Base-by-base conservation (phyloP, 1,284 basidiomycete species). In the Omphalotus olearius region DNA sequence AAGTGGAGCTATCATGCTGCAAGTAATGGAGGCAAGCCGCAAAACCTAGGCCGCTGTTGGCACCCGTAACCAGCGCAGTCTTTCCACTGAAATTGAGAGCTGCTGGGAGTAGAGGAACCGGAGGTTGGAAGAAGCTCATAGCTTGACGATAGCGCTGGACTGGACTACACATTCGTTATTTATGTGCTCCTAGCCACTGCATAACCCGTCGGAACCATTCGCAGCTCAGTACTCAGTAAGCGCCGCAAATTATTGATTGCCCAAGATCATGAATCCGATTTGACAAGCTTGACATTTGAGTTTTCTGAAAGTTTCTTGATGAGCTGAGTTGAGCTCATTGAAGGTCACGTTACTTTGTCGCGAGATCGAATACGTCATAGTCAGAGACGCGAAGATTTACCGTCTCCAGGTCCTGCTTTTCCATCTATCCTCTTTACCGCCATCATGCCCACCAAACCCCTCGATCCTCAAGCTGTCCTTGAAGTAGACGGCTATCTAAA, bases 401-500 rank as follows among this genome's bases (percentile, higher is more conserved):
- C n/a, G 42, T 36, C 45, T 28, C 38, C 45, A 46, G 36, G 13
- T 39, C 23, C 25, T 16, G 39, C 11, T 10, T n/a, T 26, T n/a
- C 16, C 39, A 18, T 35, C 50, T 55, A 55, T 52, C 51, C 54
- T 56, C 55, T 46, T 26, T 23, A 56, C 60, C 55, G 56, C 58
- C 55, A 59, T 45, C 50, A 76, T 79, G 70, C 61, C 74, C 30
- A 70, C 71, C 28, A 52, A 60, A 35, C 61, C 69, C 9, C 68
- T 88, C 55, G 75, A 83, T 57, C 67, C 77, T 7, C 70, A 82
- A 62, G 66, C 71, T 39, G 71, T 90, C 36, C 70, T 86, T 53
- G 69, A 78, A 41, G 69, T 82, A 58, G 89, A 91, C 64, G 72
- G 75, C 14, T 90, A 88, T 74, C 83, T 97, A 37, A 82, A 87